Conservation (phyloP, 306 rosid species). For the Trichosanthes truncata region DNA sequence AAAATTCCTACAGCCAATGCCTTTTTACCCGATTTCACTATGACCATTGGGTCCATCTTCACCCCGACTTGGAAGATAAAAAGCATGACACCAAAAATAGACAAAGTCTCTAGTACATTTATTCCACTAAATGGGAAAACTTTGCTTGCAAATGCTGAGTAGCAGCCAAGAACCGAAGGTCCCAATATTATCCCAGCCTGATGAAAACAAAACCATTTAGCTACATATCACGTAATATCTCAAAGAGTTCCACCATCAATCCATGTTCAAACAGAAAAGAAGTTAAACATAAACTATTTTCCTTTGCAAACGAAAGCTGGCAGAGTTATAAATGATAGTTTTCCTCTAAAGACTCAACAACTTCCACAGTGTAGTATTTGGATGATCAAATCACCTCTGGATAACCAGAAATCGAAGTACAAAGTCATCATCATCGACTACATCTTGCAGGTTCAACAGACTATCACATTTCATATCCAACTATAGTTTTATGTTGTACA, state of each 20-base stretch:
- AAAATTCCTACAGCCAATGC: constrained; percentile 32
- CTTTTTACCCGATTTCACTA: constrained; percentile 29
- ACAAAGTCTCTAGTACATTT: constrained; percentile 36
- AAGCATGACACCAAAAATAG: constrained; percentile 42
- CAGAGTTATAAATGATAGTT: not conserved
- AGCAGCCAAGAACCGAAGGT: constrained; percentile 48
- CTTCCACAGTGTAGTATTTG: not conserved
- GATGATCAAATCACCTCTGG: not conserved
- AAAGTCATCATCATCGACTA: not conserved
- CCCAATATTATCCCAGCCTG: constrained; percentile 63
- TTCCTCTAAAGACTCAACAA: not conserved
- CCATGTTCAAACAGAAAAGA: not conserved
- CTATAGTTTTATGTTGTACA: not conserved
- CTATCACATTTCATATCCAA: not conserved
- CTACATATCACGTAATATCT: not conserved
- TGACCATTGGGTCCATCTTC: constrained; percentile 36
- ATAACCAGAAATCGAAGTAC: not conserved
- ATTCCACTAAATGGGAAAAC: constrained; percentile 41
- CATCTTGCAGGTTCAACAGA: not conserved
- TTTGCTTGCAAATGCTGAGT: constrained; percentile 21
- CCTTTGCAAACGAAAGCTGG: not conserved
- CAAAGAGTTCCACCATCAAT: not conserved
- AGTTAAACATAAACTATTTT: not conserved
- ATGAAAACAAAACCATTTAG: not conserved
- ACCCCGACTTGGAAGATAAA: constrained; percentile 42